These are phyloP conservation scores for Fusarium compactum DNA, from an alignment of 2,329 filamentous ascomycete species.

Conservation along the genomic window DNA sequence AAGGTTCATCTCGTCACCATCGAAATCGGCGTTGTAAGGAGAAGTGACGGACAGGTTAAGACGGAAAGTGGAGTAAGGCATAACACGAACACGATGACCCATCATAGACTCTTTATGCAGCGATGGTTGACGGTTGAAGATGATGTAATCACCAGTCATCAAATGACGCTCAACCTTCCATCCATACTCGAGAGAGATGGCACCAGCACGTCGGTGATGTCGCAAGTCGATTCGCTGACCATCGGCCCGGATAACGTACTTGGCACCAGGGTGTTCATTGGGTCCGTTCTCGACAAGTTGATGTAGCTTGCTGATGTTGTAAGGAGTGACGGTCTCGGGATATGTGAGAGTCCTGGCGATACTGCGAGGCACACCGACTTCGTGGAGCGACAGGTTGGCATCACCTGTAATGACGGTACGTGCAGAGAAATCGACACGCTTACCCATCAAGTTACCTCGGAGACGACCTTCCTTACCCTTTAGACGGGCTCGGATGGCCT, in stretches of 20 bases:
- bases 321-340: constrained; percentile 95
- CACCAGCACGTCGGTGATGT: constrained; percentile 88
- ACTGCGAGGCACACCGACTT: constrained; percentile 95
- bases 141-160: constrained; percentile 95
- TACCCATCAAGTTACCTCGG: constrained; percentile 98
- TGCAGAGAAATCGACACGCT: constrained; percentile 98
- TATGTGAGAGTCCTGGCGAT: constrained; percentile 96
- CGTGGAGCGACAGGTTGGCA: constrained; percentile 93
- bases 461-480: constrained; percentile 99
- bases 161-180: constrained; percentile 99
- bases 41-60: constrained; percentile 97
- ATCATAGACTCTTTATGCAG: constrained; percentile 99
- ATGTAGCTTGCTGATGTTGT: constrained; percentile 95
- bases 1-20: constrained; percentile 99
- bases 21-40: constrained; percentile 99
- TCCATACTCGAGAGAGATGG: constrained; percentile 90
- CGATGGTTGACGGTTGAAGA: constrained; percentile 99
- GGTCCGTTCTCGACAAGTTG: constrained; percentile 92
- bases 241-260: constrained; percentile 94
- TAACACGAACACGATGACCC: constrained; percentile 96
- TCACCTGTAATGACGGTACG: constrained; percentile 99
- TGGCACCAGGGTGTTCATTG: constrained; percentile 93
- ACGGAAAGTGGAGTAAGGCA: constrained; percentile 99
- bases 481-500: constrained; percentile 94
- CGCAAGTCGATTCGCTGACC: constrained; percentile 95